These are phyloP conservation scores for Henckelia pumila DNA, from an alignment of 257 asterid genomes.

Conservation along the genomic window DNA sequence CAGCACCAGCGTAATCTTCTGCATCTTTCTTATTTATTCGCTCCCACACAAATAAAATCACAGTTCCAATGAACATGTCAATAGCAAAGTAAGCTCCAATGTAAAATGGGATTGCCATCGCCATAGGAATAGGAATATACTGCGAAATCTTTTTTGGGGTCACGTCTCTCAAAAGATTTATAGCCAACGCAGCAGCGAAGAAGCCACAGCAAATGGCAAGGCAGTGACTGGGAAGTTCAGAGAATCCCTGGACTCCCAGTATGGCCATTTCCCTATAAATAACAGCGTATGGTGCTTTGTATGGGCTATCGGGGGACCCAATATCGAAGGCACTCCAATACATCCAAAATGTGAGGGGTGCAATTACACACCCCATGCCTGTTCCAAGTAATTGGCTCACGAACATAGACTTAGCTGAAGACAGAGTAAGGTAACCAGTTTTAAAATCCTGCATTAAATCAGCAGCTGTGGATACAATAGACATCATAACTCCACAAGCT, in stretches of 20 bases:
- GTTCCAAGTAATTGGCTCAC: constrained; percentile 91
- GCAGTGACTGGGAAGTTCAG: constrained; percentile 90
- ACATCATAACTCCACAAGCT: constrained; percentile 97
- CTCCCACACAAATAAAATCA: constrained; percentile 83
- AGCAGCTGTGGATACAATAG: constrained; percentile 94
- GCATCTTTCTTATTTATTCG: constrained; percentile 61
- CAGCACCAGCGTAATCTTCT: constrained; percentile 83
- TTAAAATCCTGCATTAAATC: constrained; percentile 95
- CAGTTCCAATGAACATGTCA: constrained; percentile 92
- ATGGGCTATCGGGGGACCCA: constrained; percentile 92
- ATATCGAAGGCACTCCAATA: constrained; percentile 90
- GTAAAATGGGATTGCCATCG: constrained; percentile 92
- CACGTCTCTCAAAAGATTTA: constrained; percentile 69
- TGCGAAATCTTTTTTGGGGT: constrained; percentile 50
- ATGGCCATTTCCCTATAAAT: constrained; percentile 93
- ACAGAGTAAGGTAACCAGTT: constrained; percentile 78
- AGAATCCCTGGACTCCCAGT: constrained; percentile 86
- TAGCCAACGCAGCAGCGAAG: constrained; percentile 65
- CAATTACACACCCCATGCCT: constrained; percentile 91
- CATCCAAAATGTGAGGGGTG: constrained; percentile 95
- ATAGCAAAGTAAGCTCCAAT: constrained; percentile 95
- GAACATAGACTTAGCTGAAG: constrained; percentile 95
- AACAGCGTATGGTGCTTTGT: constrained; percentile 92
- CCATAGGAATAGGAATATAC: constrained; percentile 93
- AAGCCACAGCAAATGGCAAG: constrained; percentile 68